Base-by-base conservation (phyloP, 2,329 filamentous ascomycete genomes). In the Acarospora socialis region DNA sequence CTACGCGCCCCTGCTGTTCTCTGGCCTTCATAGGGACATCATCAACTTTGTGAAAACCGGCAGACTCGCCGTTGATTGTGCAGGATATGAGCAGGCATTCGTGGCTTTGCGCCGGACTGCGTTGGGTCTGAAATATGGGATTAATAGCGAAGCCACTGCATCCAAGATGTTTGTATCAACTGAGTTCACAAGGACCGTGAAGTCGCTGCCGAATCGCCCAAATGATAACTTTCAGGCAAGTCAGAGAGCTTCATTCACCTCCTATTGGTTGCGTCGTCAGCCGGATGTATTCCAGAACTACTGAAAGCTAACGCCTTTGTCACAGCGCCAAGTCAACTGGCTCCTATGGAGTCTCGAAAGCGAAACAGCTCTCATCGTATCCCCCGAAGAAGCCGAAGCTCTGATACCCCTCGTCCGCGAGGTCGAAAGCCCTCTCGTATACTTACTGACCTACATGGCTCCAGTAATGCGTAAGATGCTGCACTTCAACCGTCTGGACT, bases 381-480 rank as follows among this genome's bases (percentile, higher is more conserved):
- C 68, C 17, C 68, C 73, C 0, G 74, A 80, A 40, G 76, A 81
- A 46, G 71, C 65, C 0, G 70, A 80, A 34, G 27, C 44, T 0
- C 40, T 78, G 0, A 57, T 80, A 3, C 57, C 59, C 0, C 38
- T 58, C 0, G 39, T 76, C 22, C 50, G 49, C 5, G 12, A 25
- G 0, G 8, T 23, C 0, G 13, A 21, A 4, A 21, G 20, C 1
- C 20, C 45, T 2, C 3, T 10, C 1, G 59, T 61, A 0, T 57
- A 67, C 33, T 52, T 79, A 0, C 43, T 77, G 0, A 52, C 60
- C 0, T 80, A 80, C 37, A 59, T 73, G 0, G 65, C 73, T 0
- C 70, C 76, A 0, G 59, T 73, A 0, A 76, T 73, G 0, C 59
- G 62, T 18, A 56, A 59, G 2, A 80, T 79, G 73, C 46, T 67